phyloP scores from a whole-genome alignment of 306 rosid species.

The Prunus armeniaca region DNA sequence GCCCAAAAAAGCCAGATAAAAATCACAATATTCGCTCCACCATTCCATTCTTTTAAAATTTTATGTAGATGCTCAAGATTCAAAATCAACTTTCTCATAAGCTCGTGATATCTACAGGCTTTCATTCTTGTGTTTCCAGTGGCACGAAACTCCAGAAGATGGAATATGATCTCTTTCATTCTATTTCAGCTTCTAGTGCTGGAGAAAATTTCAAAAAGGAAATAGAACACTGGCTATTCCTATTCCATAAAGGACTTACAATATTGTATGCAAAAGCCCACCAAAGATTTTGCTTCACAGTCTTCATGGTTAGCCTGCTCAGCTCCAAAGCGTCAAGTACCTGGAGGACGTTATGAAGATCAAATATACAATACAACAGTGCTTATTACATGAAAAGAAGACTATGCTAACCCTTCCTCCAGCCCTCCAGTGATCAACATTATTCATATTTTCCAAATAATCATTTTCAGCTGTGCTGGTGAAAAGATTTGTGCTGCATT shows the following conservation, averaged over 20 bases:
- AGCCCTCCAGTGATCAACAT: neutral
- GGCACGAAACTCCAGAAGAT: neutral
- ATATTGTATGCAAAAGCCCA: conserved; percentile 95
- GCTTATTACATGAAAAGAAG: neutral
- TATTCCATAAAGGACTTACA: conserved; percentile 48
- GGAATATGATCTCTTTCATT: neutral
- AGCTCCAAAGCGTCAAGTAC: conserved; percentile 95
- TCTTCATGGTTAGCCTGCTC: conserved; percentile 87
- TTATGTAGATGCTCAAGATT: neutral
- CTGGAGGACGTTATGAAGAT: conserved; percentile 48
- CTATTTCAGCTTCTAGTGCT: neutral
- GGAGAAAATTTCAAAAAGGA: neutral
- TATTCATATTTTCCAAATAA: neutral
- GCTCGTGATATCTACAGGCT: neutral
- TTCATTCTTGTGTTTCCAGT: neutral
- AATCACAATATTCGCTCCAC: neutral
- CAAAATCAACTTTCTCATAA: neutral
- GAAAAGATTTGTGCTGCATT: neutral
- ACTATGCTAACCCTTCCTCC: neutral
- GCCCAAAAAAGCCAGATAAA: neutral
- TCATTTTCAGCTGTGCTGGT: neutral
- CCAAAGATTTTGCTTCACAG: conserved; percentile 94
- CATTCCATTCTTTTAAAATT: neutral
- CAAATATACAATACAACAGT: conserved; percentile 3
- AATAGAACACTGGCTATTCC: neutral